phyloP scores from a whole-genome alignment of 2,329 filamentous ascomycete genomes.

The Colletotrichum sp. region DNA sequence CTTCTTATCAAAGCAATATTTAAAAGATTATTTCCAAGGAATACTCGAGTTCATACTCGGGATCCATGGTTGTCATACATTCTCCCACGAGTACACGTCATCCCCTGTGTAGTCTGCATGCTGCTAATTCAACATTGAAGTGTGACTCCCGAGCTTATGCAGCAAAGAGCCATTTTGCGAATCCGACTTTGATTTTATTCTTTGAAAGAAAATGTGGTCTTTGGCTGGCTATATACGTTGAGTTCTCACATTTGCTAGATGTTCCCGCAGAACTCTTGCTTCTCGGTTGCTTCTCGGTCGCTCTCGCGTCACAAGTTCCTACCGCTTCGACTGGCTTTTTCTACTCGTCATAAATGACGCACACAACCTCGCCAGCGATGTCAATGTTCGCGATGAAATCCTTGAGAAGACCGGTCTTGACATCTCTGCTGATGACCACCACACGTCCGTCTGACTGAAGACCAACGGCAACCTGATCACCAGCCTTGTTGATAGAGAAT shows the following conservation, averaged over 20 bases:
- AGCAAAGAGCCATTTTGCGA: not conserved
- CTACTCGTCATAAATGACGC: slow-evolving; percentile 52
- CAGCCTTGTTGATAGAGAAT: slow-evolving; percentile 69
- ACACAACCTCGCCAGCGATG: slow-evolving; percentile 49
- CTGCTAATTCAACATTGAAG: not conserved
- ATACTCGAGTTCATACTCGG: not conserved
- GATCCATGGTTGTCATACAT: not conserved
- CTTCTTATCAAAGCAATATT: not conserved
- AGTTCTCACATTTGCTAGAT: not conserved
- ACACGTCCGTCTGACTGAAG: slow-evolving; percentile 68
- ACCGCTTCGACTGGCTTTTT: not conserved
- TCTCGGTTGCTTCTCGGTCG: not conserved
- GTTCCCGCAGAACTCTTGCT: not conserved
- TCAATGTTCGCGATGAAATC: slow-evolving; percentile 46
- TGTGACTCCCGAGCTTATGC: not conserved
- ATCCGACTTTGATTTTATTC: not conserved
- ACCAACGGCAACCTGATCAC: slow-evolving; percentile 68
- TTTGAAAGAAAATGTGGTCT: not conserved
- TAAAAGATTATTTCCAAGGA: not conserved
- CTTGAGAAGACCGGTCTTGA: slow-evolving; percentile 60
- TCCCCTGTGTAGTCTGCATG: not conserved
- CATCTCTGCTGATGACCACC: slow-evolving; percentile 65
- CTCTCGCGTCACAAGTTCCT: not conserved
- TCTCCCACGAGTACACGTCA: not conserved
- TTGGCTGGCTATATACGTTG: not conserved